Evolutionary conservation across 805 yeast genomes (phyloP), one percentile per base, ranked within the genome.

Genomic region (Yarrowia deformans): DNA sequence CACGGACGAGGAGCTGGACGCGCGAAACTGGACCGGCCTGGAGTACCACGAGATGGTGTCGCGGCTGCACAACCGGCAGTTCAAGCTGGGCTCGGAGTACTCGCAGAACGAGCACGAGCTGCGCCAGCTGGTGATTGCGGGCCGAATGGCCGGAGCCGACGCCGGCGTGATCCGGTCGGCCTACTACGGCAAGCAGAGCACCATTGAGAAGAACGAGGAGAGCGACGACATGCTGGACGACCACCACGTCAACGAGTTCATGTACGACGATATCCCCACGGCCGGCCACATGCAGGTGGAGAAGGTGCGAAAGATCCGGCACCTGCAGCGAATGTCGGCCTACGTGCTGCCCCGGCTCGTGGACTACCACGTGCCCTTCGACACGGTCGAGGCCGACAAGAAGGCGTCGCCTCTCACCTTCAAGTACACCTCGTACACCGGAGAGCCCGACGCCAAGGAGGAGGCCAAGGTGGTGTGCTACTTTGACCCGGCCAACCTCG

Each of bases 261-360:
- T 83, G 74, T 87, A 81, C 73, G 91, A 88, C 75, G 93, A 89
- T 74, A 81, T 87, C 71, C 89, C 92, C 34, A 82, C 88, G 5
- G 80, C 81, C 14, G 96, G 95, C 29, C 96, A 89, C 73, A 88
- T 89, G 74, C 84, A 85, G 70, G 84, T 89, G 42, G 85, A 86
- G 69, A 89, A 87, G 72, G 90, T 87, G 74, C 85, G 98, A 75
- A 89, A 86, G 72, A 87, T 86, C 73, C 87, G 97, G 73, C 86
- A 90, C 72, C 87, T 88, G 74, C 88, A 88, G 75, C 85, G 98
- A 74, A 83, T 91, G 54, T 91, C 96, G 12, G 97, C 98, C 0
- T 94, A 89, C 79, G 98, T 94, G 77, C 84, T 94, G 83, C 99
- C 99, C 8, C 84, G 87, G 69, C 83, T 95, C 72, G 87, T 88